These are phyloP conservation scores for Moricandia arvensis DNA, from an alignment of 345 rosid genomes.

Conservation along the genomic window DNA sequence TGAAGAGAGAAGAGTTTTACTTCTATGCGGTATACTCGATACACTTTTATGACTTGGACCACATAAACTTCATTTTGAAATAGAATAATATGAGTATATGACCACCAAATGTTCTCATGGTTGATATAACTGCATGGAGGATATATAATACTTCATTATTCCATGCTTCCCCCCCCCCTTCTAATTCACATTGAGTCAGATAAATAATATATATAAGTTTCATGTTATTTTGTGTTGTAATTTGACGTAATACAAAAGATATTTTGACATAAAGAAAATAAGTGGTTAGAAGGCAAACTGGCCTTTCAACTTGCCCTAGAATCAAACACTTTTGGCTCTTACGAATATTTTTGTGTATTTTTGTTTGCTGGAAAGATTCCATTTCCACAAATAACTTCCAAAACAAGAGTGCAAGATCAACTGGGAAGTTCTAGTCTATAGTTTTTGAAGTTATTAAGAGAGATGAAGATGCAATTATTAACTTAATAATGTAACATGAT, in stretches of 20 bases:
- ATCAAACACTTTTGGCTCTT: conserved; percentile 37
- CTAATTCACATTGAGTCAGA: neutral
- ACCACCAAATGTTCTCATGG: conserved; percentile 15
- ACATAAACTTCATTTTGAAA: neutral
- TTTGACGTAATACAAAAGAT: neutral
- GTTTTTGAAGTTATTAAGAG: neutral
- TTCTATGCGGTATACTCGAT: neutral
- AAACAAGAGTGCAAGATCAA: conserved; percentile 3
- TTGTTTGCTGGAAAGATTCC: neutral
- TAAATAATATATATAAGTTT: neutral
- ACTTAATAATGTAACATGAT: neutral
- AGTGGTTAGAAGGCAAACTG: conserved; percentile 30
- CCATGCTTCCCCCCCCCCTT: neutral
- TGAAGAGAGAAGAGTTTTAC: neutral
- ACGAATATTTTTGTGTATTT: neutral
- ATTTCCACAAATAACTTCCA: conserved; percentile 2
- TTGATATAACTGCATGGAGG: conserved; percentile 13
- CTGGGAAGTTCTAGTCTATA: neutral
- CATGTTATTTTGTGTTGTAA: neutral
- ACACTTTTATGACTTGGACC: conserved; percentile 13
- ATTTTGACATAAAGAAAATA: neutral
- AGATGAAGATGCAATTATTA: neutral
- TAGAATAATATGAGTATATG: conserved; percentile 13
- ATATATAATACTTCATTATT: neutral
- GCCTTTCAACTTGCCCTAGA: conserved; percentile 37